A percentile compares a stretch with the other conserved stretches of the same genome.
phyloP scores from a whole-genome alignment of 352 stramenopile species.

The Pythium aristosporum region DNA sequence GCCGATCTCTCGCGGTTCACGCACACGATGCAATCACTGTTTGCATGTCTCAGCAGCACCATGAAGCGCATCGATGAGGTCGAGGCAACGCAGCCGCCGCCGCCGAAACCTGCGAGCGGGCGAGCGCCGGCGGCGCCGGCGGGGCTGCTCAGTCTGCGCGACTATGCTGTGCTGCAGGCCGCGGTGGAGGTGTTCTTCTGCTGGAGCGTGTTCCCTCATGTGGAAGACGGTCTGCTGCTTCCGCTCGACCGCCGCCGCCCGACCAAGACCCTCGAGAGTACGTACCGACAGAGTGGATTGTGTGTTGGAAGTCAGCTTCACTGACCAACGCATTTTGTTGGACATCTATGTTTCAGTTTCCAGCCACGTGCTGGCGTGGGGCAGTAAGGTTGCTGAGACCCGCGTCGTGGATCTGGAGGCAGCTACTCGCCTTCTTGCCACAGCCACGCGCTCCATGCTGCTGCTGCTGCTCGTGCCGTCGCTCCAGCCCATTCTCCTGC shows the following conservation, averaged over 20 bases:
- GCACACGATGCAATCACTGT: conserved; percentile 8
- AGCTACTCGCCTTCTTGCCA: conserved; percentile 34
- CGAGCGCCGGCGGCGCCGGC: conserved; percentile 41
- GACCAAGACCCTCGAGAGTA: conserved; percentile 81
- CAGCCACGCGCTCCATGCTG: conserved; percentile 48
- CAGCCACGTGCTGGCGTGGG: conserved; percentile 50
- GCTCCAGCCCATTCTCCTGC: conserved; percentile 74
- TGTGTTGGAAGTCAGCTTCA: background rate
- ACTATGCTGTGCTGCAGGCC: conserved; percentile 83
- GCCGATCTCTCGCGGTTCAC: conserved; percentile 11
- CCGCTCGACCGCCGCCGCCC: conserved; percentile 62
- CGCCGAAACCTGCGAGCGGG: background rate
- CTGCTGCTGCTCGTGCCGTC: conserved; percentile 65
- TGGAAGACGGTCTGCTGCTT: conserved; percentile 53
- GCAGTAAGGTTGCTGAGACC: conserved; percentile 12
- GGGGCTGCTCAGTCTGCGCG: conserved; percentile 75
- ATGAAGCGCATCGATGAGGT: conserved; percentile 50
- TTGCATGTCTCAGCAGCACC: conserved; percentile 34
- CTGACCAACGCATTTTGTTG: background rate
- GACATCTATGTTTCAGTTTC: conserved; percentile 37
- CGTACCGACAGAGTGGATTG: conserved; percentile 15
- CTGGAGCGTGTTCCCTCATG: conserved; percentile 57
- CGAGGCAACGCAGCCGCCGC: conserved; percentile 25
- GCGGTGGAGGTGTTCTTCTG: conserved; percentile 74
- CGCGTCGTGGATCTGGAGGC: conserved; percentile 8